phyloP scores from a whole-genome alignment of 179 eudicot genomes.

The Silene noctiflora region DNA sequence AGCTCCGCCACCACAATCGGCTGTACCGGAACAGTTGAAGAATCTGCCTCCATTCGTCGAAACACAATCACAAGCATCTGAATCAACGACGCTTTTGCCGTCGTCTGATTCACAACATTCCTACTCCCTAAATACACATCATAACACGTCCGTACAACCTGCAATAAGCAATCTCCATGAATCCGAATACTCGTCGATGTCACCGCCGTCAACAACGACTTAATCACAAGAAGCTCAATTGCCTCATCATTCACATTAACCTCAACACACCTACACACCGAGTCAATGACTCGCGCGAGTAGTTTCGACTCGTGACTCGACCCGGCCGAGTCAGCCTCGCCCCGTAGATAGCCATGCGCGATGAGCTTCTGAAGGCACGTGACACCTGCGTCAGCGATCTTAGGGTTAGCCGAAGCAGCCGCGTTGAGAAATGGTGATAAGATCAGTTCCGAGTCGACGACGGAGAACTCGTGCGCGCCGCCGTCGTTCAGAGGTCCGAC shows the following conservation, averaged over 20 bases:
- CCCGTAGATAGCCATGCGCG: constrained; percentile 67
- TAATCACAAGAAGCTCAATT: constrained; percentile 63
- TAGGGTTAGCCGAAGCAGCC: constrained; percentile 43
- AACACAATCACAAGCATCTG: constrained; percentile 96
- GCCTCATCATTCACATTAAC: constrained; percentile 42
- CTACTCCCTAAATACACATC: constrained; percentile 76
- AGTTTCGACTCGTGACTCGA: constrained; percentile 50
- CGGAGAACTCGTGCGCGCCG: constrained; percentile 48
- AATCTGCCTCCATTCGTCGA: constrained; percentile 95
- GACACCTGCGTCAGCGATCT: constrained; percentile 69
- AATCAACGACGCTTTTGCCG: constrained; percentile 86
- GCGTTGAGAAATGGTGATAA: constrained; percentile 65
- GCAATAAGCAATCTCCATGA: constrained; percentile 83
- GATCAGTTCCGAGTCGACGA: constrained; percentile 65
- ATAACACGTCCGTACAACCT: constrained; percentile 75
- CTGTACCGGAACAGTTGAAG: constrained; percentile 74
- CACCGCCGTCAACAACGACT: constrained; percentile 66
- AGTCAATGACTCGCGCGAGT: constrained; percentile 50
- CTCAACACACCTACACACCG: constrained; percentile 66
- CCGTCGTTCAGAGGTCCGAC: constrained; percentile 63
- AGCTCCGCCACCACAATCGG: constrained; percentile 97
- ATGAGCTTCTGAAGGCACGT: constrained; percentile 70
- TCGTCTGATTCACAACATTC: constrained; percentile 89
- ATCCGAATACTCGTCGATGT: constrained; percentile 69
- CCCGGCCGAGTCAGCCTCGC: constrained; percentile 68